Base-by-base conservation (phyloP, 495 filamentous ascomycete genomes). In the Talaromyces liani region DNA sequence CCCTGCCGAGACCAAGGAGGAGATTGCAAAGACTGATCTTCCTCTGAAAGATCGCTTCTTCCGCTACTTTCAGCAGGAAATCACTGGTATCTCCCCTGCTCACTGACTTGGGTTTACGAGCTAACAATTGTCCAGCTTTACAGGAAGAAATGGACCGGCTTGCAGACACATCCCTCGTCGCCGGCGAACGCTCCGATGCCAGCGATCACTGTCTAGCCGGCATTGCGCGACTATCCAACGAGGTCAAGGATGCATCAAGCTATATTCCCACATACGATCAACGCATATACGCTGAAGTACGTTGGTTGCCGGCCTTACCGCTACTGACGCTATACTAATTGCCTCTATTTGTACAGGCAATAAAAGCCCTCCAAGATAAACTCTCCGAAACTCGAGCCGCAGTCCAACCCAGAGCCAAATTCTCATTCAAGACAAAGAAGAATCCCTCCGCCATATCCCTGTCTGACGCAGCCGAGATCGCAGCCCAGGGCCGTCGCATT, bases 241-340 rank as follows among this genome's bases (percentile, higher is more conserved):
- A 88, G 61, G 83, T 92, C 68, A 85, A 85, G 65, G 87, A 90
- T 75, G 82, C 86, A 6, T 82, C 85, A 1, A 82, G 79, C 64
- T 88, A 86, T 62, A 80, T 92, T 27, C 88, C 90, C 6, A 83
- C 88, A 3, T 90, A 91, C 67, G 90, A 93, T 63, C 90, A 91
- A 70, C 80, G 89, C 64, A 85, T 85, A 20, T 92, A 90, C 69
- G 79, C 84, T 34, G 86, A 90, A 67, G 88, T 90, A 77, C 29
- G 72, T 63, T n/a, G n/a, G n/a, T n/a, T n/a, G n/a, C n/a, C n/a
- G n/a, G n/a, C n/a, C n/a, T n/a, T n/a, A 63, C 62, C 49, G 45
- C 55, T 27, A 53, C 45, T 39, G n/a, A 31, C 27, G 41, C 8
- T 12, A 4, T 51, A 3, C 20, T 64, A 18, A 63, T 12, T n/a